These are phyloP conservation scores for Suillus brevipes DNA, from an alignment of 768 basidiomycete genomes.

Conservation along the genomic window DNA sequence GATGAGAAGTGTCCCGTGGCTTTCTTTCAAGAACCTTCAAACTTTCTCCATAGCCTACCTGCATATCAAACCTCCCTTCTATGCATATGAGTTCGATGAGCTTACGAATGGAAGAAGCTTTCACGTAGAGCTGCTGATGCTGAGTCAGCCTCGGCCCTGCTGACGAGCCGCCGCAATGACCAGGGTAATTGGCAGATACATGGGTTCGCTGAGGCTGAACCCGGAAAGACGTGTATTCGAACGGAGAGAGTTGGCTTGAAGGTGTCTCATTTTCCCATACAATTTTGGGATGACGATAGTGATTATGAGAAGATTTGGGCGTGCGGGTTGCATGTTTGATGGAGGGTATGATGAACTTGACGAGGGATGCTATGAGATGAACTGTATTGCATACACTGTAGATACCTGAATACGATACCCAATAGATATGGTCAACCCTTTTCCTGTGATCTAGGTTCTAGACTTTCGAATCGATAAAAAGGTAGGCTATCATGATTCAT, in stretches of 20 bases:
- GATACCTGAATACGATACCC: not conserved
- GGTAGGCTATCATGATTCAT: not conserved
- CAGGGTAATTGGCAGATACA: not conserved
- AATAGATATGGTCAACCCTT: not conserved
- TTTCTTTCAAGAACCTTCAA: not conserved
- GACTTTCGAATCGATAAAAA: not conserved
- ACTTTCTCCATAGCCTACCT: not conserved
- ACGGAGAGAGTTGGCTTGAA: not conserved
- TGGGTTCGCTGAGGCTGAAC: not conserved
- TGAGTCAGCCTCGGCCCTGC: not conserved
- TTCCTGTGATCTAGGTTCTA: not conserved
- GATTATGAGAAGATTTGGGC: not conserved
- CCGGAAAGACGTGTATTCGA: not conserved
- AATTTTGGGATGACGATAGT: not conserved
- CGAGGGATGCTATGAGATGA: not conserved
- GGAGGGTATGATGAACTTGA: not conserved
- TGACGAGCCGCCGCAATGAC: not conserved
- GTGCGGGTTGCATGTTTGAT: not conserved
- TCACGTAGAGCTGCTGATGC: not conserved
- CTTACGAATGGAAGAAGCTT: not conserved
- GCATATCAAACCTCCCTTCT: not conserved
- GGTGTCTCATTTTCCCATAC: not conserved
- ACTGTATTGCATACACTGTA: no score
- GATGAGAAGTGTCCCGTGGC: not conserved
- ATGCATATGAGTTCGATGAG: not conserved